Percentiles rank a stretch among this genome's conserved stretches.
Conservation (phyloP, 2,329 filamentous ascomycete species). For the Aspergillus phoenicis region DNA sequence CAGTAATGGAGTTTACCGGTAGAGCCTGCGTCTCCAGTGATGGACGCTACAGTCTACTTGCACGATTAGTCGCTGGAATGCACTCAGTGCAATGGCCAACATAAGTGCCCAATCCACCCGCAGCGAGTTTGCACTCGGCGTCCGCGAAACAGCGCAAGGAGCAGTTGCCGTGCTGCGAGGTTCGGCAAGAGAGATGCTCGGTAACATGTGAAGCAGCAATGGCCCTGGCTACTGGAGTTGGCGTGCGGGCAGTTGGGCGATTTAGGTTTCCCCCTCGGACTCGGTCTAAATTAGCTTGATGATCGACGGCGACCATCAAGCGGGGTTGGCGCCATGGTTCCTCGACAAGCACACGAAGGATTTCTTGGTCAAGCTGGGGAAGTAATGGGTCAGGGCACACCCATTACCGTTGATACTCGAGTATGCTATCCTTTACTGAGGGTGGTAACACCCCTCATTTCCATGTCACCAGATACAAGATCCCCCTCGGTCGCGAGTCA, state of each 20-base stretch:
- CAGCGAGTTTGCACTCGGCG: background rate
- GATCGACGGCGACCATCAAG: constrained; percentile 18
- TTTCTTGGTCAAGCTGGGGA: constrained; percentile 15
- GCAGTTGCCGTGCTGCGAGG: background rate
- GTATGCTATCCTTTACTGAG: background rate
- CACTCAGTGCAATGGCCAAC: background rate
- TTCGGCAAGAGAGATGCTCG: constrained; percentile 11
- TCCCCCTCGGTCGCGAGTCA: background rate
- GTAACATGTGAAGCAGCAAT: constrained; percentile 22
- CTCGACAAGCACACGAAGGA: constrained; percentile 13
- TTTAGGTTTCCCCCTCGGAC: background rate
- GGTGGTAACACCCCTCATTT: background rate
- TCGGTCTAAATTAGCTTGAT: constrained; percentile 10
- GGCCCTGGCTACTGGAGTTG: background rate
- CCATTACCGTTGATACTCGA: background rate
- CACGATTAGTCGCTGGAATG: background rate
- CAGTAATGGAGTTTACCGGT: background rate
- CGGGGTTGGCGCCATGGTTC: constrained; percentile 18
- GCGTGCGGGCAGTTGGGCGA: background rate
- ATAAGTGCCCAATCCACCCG: background rate
- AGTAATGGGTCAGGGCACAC: background rate
- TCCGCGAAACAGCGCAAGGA: background rate
- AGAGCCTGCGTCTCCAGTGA: background rate
- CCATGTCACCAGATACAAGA: background rate
- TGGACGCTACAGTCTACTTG: background rate